A percentile compares a stretch with the other conserved stretches of the same genome.
phyloP scores from a whole-genome alignment of 345 rosid species.

The Mallotus nudiflorus region DNA sequence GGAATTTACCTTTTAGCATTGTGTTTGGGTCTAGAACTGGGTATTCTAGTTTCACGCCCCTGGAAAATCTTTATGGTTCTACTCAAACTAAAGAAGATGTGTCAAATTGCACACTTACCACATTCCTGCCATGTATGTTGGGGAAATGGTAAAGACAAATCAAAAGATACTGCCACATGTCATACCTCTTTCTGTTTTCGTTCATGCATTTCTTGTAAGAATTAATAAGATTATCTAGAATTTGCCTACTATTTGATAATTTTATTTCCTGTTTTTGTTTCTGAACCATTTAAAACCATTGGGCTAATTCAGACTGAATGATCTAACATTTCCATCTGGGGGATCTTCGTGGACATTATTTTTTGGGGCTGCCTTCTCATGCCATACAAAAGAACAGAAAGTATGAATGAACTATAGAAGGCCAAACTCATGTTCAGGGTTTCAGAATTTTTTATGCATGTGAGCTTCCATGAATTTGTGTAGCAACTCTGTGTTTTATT shows the following conservation, averaged over 20 bases:
- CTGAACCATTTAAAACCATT: neutral
- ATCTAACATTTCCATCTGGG: neutral
- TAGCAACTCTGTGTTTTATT: neutral
- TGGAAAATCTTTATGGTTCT: neutral
- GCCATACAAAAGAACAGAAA: neutral
- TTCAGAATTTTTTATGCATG: neutral
- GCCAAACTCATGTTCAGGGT: neutral
- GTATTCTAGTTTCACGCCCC: neutral
- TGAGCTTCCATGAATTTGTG: neutral
- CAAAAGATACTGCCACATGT: neutral
- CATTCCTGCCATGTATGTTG: neutral
- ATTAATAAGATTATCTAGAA: neutral
- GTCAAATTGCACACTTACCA: neutral
- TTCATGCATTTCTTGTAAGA: neutral
- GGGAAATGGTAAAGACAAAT: neutral
- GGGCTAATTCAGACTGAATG: neutral
- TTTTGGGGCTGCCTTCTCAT: neutral
- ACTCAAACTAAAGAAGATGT: slow-evolving; percentile 4
- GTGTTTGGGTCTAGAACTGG: neutral
- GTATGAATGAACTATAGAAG: neutral
- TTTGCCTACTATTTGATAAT: neutral
- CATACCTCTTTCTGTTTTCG: neutral
- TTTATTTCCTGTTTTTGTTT: neutral
- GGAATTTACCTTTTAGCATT: neutral
- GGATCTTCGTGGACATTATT: neutral